Conservation (phyloP, 2,329 filamentous ascomycete species). For the Tolypocladium amazonense region DNA sequence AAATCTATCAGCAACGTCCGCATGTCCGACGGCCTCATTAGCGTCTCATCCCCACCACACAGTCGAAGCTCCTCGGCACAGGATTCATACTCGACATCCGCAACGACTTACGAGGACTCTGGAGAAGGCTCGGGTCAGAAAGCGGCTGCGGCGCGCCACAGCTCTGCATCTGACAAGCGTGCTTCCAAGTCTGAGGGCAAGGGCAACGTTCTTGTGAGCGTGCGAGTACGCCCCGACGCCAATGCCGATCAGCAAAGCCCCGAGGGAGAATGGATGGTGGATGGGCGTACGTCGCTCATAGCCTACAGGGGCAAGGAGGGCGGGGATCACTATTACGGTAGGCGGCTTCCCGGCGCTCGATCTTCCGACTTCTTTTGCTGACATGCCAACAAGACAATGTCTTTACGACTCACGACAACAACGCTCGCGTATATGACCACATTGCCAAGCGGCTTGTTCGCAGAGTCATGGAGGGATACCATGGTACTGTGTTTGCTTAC, state of each 20-base stretch:
- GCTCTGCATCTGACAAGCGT: constrained; percentile 30
- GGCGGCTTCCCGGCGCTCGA: constrained; percentile 13
- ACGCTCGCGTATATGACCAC: constrained; percentile 88
- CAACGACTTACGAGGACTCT: constrained; percentile 76
- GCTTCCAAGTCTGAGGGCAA: constrained; percentile 59
- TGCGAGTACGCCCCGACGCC: constrained; percentile 80
- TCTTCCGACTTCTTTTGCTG: constrained; percentile 3
- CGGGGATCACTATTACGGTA: constrained; percentile 88
- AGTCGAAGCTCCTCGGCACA: constrained; percentile 88
- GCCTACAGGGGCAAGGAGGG: constrained; percentile 80
- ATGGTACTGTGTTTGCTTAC: constrained; percentile 96
- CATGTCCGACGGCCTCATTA: constrained; percentile 65
- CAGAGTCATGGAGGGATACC: constrained; percentile 97
- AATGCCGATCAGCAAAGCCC: constrained; percentile 48
- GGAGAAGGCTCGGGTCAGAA: constrained; percentile 40
- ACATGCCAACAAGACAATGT: constrained; percentile 65
- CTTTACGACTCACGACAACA: constrained; percentile 88
- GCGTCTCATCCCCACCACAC: constrained; percentile 70
- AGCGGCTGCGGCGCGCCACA: constrained; percentile 17
- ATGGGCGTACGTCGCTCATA: constrained; percentile 71
- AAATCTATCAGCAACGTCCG: constrained; percentile 59
- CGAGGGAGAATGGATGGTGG: constrained; percentile 86
- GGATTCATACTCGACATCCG: constrained; percentile 83
- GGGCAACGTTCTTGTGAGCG: constrained; percentile 92
- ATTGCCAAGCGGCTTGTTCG: constrained; percentile 88